Base-by-base conservation (phyloP, 495 filamentous ascomycete species). In the Trichoderma virens region DNA sequence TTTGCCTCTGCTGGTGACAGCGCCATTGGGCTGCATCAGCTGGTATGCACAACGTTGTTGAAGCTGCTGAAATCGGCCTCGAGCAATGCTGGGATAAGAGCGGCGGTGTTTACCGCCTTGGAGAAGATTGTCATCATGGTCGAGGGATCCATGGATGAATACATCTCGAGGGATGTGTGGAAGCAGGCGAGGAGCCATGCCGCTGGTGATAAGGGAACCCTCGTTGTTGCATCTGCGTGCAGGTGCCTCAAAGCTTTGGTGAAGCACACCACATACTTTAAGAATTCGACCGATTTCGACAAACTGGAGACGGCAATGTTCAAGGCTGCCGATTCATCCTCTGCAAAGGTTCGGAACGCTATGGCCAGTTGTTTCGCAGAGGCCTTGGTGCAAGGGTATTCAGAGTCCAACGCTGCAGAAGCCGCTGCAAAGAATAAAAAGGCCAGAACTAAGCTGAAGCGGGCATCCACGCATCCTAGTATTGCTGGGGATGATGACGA, bases 1-100 rank as follows among this genome's bases (percentile, higher is more conserved):
- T 97, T 92, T 73, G 90, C 86, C 54, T 83, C 87, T 18, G 94
- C 94, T 7, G 94, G 94, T 32, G 93, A 97, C 73, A 97, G 94
- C 75, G 94, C 92, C 23, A 91, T 96, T 74, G 87, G 88, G 66
- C 79, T 95, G 69, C 89, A 93, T 65, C 86, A 85, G 61, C 73
- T 96, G 65, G 86, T 85, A 2, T 90, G 85, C 59, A 82, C 86
- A 2, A 81, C 85, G 30, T 74, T 93, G 51, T 69, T 97, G 61
- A 92, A 93, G 73, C 76, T 93, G 0, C 72, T 96, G 63, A 99
- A 97, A 74, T 75, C 85, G 31, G 85, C 91, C 1, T 86, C 87
- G 70, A 90, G 82, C 69, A 86, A 96, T 80, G 88, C 90, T 5
- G 93, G 92, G 0, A 77, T 95, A 30, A 85, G 92, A 41, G 90